These are phyloP conservation scores for Perkinsela sp. DNA, from an alignment of 208 protist genomes.

Conservation along the genomic window DNA sequence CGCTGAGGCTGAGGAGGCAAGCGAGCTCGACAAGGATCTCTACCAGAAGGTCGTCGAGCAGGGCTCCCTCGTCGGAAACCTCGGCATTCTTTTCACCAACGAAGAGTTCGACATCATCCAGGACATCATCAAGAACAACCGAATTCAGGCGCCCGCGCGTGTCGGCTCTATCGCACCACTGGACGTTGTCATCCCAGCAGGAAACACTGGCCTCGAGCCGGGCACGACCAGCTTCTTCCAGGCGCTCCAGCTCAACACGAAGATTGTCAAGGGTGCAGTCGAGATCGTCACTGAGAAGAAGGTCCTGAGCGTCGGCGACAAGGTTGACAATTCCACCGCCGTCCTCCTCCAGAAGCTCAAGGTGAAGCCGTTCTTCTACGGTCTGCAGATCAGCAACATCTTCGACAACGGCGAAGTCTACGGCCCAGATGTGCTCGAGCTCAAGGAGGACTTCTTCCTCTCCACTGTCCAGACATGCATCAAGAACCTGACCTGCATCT, in stretches of 20 bases:
- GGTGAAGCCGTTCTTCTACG: slow-evolving; percentile 96
- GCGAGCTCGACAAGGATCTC: slow-evolving; percentile 19
- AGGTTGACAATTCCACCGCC: slow-evolving; percentile 86
- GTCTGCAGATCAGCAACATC: slow-evolving; percentile 57
- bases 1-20: slow-evolving; percentile 16
- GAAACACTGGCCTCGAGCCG: slow-evolving; percentile 87
- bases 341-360: slow-evolving; percentile 86
- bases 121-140: slow-evolving; percentile 39
- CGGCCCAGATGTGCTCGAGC: slow-evolving; percentile 65
- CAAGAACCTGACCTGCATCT: slow-evolving; percentile 69
- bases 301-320: slow-evolving; percentile 73
- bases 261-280: slow-evolving; percentile 93
- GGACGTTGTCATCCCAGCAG: slow-evolving; percentile 80
- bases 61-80: slow-evolving; percentile 68
- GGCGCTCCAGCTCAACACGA: slow-evolving; percentile 92
- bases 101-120: slow-evolving; percentile 62
- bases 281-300: slow-evolving; percentile 89
- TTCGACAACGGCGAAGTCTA: slow-evolving; percentile 86
- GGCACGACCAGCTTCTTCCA: slow-evolving; percentile 95
- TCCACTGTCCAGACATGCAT: slow-evolving; percentile 56
- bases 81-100: slow-evolving; percentile 93
- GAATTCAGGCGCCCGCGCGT: slow-evolving; percentile 77
- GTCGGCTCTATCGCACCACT: slow-evolving; percentile 80
- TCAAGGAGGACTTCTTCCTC: slow-evolving; percentile 70
- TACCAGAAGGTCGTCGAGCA: slow-evolving; percentile 16